Conservation (phyloP, 352 stramenopile genomes). For the Pythium dissimile region DNA sequence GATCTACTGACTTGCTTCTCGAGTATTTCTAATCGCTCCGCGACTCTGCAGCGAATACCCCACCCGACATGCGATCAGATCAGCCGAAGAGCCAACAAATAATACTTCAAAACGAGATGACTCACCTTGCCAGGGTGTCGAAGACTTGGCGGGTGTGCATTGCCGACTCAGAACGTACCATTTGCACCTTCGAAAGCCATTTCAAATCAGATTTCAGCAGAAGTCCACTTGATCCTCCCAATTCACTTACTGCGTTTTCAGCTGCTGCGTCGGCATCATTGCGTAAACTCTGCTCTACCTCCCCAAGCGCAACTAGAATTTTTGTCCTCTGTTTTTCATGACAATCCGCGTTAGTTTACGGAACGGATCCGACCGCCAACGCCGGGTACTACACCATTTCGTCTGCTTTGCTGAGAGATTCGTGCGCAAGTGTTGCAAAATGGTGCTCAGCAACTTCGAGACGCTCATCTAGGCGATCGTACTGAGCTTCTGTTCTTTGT, state of each 20-base stretch:
- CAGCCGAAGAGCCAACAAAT: no score
- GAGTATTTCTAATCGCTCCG: no score
- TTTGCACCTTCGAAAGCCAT: no score
- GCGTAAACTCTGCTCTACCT: slow-evolving; percentile 37
- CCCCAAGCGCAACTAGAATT: slow-evolving; percentile 30
- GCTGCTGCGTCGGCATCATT: slow-evolving; percentile 32
- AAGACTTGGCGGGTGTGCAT: slow-evolving; percentile 18
- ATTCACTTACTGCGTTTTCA: slow-evolving; percentile 30
- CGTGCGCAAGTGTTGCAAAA: slow-evolving; percentile 34
- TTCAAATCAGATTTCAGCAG: no score
- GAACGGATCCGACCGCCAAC: no score
- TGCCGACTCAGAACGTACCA: slow-evolving; percentile 16
- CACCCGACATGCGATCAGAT: no score
- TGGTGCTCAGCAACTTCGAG: slow-evolving; percentile 42
- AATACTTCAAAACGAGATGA: not conserved
- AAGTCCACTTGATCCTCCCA: not conserved
- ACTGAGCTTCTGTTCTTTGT: slow-evolving; percentile 28
- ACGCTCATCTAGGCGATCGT: slow-evolving; percentile 26
- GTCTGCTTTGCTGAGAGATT: slow-evolving; percentile 32
- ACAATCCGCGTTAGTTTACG: no score
- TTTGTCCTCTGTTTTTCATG: slow-evolving; percentile 23
- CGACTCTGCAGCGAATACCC: no score
- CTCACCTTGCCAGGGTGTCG: slow-evolving; percentile 13
- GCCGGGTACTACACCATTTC: no score
- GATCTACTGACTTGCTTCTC: no score